Conservation (phyloP, 805 yeast species). For the Candida ponderosae region DNA sequence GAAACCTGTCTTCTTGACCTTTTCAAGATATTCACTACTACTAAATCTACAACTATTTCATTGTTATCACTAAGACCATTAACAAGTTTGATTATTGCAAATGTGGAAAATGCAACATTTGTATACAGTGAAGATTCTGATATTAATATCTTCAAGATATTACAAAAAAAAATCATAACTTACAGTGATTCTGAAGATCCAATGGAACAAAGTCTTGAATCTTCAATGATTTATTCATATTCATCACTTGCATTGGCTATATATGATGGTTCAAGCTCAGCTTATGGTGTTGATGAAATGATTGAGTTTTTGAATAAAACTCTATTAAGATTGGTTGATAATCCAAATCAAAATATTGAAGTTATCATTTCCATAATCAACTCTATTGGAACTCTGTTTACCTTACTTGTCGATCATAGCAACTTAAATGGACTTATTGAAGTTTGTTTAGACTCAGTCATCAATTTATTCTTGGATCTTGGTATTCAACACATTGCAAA, state of each 20-base stretch:
- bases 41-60: slow-evolving; percentile 10
- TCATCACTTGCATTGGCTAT: slow-evolving; percentile 13
- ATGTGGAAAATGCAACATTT: slow-evolving; percentile 16
- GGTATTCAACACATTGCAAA: slow-evolving; percentile 4
- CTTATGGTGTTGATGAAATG: slow-evolving; percentile 17
- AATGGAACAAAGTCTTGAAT: slow-evolving; percentile 6
- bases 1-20: slow-evolving; percentile 11
- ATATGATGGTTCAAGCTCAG: slow-evolving; percentile 17
- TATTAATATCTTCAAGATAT: slow-evolving; percentile 7
- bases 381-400: slow-evolving; percentile 17
- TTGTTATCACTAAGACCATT: slow-evolving; percentile 9
- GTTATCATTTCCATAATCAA: slow-evolving; percentile 14
- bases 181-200: slow-evolving; percentile 6
- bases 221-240: slow-evolving; percentile 13
- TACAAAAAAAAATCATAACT: slow-evolving; percentile 10
- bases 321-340: slow-evolving; percentile 7
- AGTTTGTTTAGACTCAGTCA: slow-evolving; percentile 11
- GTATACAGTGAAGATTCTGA: slow-evolving; percentile 10
- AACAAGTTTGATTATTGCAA: slow-evolving; percentile 15
- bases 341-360: slow-evolving; percentile 5
- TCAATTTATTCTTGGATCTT: slow-evolving; percentile 11
- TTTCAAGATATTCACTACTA: slow-evolving; percentile 10
- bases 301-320: slow-evolving; percentile 11
- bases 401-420: slow-evolving; percentile 8
- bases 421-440: slow-evolving; percentile 14